Evolutionary conservation across 1,284 basidiomycete genomes (phyloP).

Genomic region (Papiliotrema flavescens): DNA sequence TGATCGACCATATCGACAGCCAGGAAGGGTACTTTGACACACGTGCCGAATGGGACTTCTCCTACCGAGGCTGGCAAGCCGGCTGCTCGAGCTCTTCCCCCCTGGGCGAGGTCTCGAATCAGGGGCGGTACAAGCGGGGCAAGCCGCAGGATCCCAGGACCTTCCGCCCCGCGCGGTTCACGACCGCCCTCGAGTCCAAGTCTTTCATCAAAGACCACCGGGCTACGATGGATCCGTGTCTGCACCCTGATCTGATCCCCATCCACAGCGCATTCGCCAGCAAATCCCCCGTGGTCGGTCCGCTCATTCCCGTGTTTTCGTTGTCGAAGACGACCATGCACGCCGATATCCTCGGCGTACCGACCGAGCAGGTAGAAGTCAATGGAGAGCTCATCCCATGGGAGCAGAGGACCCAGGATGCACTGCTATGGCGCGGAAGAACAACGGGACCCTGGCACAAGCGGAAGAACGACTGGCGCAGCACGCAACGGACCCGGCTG

Average conservation of each 20-base stretch:
- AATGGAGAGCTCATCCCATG: conserved; percentile 27
- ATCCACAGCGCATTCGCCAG: conserved; percentile 38
- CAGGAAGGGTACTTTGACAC: conserved; percentile 14
- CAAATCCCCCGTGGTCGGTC: conserved; percentile 20
- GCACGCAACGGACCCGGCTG: conserved; percentile 38
- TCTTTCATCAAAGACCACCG: conserved; percentile 37
- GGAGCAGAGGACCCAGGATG: conserved; percentile 25
- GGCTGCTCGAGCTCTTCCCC: conserved; percentile 23
- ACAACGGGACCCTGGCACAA: conserved; percentile 40
- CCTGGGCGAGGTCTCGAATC: conserved; percentile 1
- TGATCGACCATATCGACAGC: background rate
- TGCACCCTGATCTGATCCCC: conserved; percentile 31
- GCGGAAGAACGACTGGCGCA: conserved; percentile 29
- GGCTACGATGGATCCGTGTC: conserved; percentile 37
- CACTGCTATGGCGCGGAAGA: conserved; percentile 44
- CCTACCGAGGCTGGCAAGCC: conserved; percentile 24
- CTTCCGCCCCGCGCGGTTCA: too few relatives aligned
- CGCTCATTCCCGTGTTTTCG: conserved; percentile 38
- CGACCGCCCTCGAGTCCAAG: conserved; percentile 15
- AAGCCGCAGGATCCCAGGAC: background rate
- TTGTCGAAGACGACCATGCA: conserved; percentile 43
- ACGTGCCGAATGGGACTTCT: conserved; percentile 26
- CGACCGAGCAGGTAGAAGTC: conserved; percentile 43
- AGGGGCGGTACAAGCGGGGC: background rate
- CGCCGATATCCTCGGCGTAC: conserved; percentile 44